Base-by-base conservation (phyloP, 169 alveolate species). In the Cryptosporidium ubiquitum region DNA sequence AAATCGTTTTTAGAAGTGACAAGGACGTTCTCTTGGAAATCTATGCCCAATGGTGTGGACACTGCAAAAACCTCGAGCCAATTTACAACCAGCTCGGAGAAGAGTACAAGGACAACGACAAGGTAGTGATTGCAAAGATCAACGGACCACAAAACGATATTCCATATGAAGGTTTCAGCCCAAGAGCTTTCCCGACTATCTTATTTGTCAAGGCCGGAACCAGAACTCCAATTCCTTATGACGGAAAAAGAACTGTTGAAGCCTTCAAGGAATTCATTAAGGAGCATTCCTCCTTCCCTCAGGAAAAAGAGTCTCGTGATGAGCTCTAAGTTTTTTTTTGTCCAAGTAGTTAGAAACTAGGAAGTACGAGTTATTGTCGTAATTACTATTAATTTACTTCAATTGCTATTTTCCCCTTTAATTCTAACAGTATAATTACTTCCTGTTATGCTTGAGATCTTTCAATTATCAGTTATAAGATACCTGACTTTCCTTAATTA, bases 1-100 rank as follows among this genome's bases (percentile, higher is more conserved):
- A 94, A 66, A 84, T 93, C 71, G 98, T 96, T 60, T 70, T 95
- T 33, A 93, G 94, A 85, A 86, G 79, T 26, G 95, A 94, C 86
- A 93, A 94, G 86, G 98, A 96, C 86, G 99, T 97, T 69, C 93
- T 97, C 60, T 95, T 98, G 66, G 97, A 96, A 93, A 97, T 96
- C 86, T 97, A 97, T 73, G 99, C 99, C n/a, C 99, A 99, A 51
- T 97, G 99, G 99, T 97, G 99, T 85, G 98, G 98, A 26, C 98
- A 96, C 94, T 98, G 99, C 95, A 97, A 98, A 89, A 85, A 94
- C 84, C 93, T 97, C 42, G 97, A 96, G 60, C 98, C 98, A 29
- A 84, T 84, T 29, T 93, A 92, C 93, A 91, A 69, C 51, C 91
- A 91, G 42, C 91, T 93, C 64, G 95, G 93, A 0, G 86, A 84